Conservation (phyloP, 495 filamentous ascomycete species). For the Bathelium albidoporum region DNA sequence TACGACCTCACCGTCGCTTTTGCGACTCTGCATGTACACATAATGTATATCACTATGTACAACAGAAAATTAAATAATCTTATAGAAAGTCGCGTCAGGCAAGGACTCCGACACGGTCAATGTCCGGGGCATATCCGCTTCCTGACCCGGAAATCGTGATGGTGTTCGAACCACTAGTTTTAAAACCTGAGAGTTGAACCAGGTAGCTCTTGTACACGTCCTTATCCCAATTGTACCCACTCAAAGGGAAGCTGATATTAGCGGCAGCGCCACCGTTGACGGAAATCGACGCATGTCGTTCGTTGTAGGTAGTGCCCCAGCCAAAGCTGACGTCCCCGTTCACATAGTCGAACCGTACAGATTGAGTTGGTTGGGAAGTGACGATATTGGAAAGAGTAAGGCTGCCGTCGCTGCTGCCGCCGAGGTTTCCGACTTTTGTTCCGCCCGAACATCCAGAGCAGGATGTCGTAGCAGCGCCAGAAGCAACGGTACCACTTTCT, state of each 20-base stretch:
- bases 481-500: not conserved
- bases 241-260: not conserved
- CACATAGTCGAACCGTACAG: constrained; percentile 7
- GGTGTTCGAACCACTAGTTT: not conserved
- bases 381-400: not conserved
- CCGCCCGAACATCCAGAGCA: constrained; percentile 1
- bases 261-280: not conserved
- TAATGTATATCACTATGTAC: no score
- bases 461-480: not conserved
- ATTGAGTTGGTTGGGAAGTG: not conserved
- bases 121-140: not conserved
- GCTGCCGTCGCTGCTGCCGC: not conserved
- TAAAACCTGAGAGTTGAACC: not conserved
- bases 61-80: no score
- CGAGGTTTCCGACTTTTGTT: not conserved
- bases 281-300: not conserved
- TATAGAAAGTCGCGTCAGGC: no score
- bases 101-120: not conserved
- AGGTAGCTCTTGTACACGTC: not conserved
- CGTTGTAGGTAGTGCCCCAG: not conserved
- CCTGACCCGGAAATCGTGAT: constrained; percentile 1
- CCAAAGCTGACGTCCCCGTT: not conserved
- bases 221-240: not conserved
- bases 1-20: not conserved
- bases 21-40: not conserved